Conservation (phyloP, 805 yeast genomes). For the Ogataea ramenticola region DNA sequence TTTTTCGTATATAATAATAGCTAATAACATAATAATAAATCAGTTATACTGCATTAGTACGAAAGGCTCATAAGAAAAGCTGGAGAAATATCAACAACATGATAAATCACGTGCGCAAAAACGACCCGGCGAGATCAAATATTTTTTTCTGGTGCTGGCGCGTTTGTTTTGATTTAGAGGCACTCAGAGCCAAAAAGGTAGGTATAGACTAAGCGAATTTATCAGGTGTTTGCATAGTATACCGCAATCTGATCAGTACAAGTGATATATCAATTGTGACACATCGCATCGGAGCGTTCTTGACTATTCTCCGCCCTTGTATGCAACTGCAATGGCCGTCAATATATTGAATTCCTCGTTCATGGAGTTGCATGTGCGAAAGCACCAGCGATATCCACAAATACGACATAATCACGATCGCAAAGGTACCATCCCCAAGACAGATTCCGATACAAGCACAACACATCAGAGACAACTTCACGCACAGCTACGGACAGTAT, state of each 20-base stretch:
- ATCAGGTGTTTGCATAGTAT: too few species aligned
- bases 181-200: background rate
- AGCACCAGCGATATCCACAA: background rate
- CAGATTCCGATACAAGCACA: background rate
- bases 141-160: background rate
- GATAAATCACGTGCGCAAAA: too few species aligned
- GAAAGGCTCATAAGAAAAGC: too few species aligned
- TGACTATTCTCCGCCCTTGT: too few species aligned
- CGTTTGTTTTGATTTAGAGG: conserved; percentile 1
- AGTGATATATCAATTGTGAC: too few species aligned
- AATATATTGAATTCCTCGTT: background rate
- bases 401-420: background rate
- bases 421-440: background rate
- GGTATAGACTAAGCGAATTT: background rate
- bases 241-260: too few species aligned
- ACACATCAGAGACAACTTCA: background rate
- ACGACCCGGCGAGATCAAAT: too few species aligned
- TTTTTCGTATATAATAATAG: too few species aligned
- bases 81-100: too few species aligned
- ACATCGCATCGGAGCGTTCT: too few species aligned
- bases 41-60: too few species aligned
- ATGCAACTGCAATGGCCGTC: background rate
- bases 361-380: background rate
- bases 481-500: background rate
- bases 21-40: too few species aligned